These are phyloP conservation scores for Chalaropsis thielavioides DNA, from an alignment of 2,329 filamentous ascomycete genomes.

Conservation along the genomic window DNA sequence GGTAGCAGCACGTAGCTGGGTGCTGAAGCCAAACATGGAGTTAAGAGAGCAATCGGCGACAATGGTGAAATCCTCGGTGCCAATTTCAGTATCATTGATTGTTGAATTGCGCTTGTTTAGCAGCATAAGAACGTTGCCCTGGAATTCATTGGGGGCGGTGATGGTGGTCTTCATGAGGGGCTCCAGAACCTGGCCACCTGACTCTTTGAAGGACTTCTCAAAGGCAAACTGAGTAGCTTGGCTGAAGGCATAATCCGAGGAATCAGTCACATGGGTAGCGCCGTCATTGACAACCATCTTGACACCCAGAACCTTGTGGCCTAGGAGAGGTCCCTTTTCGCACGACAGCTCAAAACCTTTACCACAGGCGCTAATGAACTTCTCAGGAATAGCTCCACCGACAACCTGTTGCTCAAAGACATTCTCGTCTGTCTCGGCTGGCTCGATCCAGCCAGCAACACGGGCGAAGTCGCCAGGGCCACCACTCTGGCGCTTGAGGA, in stretches of 20 bases:
- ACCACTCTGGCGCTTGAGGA: conserved; percentile 88
- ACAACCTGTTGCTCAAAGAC: conserved; percentile 75
- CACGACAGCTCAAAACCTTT: conserved; percentile 83
- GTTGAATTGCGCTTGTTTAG: conserved; percentile 94
- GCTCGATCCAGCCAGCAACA: conserved; percentile 84
- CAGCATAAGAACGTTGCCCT: conserved; percentile 85
- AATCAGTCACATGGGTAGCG: conserved; percentile 94
- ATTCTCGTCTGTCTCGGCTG: conserved; percentile 57
- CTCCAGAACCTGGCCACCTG: conserved; percentile 73
- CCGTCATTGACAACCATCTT: conserved; percentile 91
- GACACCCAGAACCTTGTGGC: conserved; percentile 80
- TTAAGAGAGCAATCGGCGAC: conserved; percentile 87
- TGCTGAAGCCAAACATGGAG: conserved; percentile 95
- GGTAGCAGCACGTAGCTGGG: conserved; percentile 77
- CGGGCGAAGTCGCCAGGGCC: conserved; percentile 92
- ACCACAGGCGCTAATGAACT: conserved; percentile 84
- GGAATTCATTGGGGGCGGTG: conserved; percentile 91
- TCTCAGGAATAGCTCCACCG: conserved; percentile 85
- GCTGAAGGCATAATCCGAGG: conserved; percentile 91
- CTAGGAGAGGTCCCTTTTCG: conserved; percentile 76
- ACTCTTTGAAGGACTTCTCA: conserved; percentile 76
- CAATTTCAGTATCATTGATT: conserved; percentile 91
- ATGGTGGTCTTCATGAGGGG: conserved; percentile 98
- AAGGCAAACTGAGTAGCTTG: conserved; percentile 92
- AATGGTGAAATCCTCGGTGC: conserved; percentile 84